Conservation (phyloP, 2,329 filamentous ascomycete genomes). For the Chaetomium sp. region DNA sequence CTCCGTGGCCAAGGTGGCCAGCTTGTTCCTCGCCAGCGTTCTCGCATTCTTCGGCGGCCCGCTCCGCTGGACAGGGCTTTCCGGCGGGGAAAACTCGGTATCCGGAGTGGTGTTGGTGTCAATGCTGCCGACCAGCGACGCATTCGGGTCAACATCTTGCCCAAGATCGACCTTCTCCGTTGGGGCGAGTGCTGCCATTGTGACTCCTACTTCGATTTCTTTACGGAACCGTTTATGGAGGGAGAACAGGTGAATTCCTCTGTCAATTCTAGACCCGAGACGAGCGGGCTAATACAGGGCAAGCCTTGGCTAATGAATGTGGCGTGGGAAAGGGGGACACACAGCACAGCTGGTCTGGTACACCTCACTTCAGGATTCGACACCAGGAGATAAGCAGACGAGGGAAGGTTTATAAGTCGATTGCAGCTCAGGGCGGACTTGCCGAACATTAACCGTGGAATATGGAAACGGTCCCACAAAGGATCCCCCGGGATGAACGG, state of each 20-base stretch:
- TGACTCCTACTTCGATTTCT: conserved; percentile 14
- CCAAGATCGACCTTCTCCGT: conserved; percentile 39
- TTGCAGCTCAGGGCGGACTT: conserved; percentile 9
- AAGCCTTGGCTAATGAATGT: conserved; percentile 6
- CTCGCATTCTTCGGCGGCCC: conserved; percentile 45
- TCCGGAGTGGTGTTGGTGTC: conserved; percentile 50
- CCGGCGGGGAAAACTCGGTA: conserved; percentile 52
- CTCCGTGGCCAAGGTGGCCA: conserved; percentile 55
- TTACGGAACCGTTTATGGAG: neutral
- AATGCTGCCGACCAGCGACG: conserved; percentile 42
- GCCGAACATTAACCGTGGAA: conserved; percentile 38
- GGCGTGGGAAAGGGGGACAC: conserved; percentile 3
- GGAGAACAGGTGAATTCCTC: neutral
- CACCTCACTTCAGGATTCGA: neutral
- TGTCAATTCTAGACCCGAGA: too few species aligned
- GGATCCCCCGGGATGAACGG: conserved; percentile 20
- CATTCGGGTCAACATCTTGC: conserved; percentile 41
- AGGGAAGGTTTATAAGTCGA: conserved; percentile 29
- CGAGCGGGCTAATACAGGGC: neutral
- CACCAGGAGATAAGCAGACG: conserved; percentile 18
- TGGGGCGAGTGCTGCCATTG: conserved; percentile 32
- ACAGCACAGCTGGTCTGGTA: conserved; percentile 25
- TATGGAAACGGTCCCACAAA: conserved; percentile 30
- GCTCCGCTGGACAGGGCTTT: conserved; percentile 45
- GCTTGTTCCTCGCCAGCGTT: conserved; percentile 50